phyloP scores from a whole-genome alignment of 306 rosid genomes.

The Vachellia pachyceras region DNA sequence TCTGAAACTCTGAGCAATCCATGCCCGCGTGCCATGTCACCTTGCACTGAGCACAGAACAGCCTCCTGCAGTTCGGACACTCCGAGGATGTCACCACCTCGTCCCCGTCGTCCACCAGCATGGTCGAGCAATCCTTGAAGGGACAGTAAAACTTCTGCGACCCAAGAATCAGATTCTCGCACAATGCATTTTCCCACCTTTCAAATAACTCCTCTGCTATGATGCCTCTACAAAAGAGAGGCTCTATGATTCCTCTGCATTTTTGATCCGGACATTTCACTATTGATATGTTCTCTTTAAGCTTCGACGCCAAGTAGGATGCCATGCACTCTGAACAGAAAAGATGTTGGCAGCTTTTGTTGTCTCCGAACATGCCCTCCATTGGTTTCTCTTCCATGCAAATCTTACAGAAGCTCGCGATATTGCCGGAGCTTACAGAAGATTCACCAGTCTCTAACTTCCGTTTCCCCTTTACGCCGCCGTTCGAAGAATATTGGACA shows the following conservation, averaged over 20 bases:
- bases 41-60: slow-evolving; percentile 68
- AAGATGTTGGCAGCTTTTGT: slow-evolving; percentile 49
- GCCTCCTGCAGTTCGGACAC: slow-evolving; percentile 57
- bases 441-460: slow-evolving; percentile 37
- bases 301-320: slow-evolving; percentile 51
- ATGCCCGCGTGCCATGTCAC: slow-evolving; percentile 66
- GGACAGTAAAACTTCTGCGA: slow-evolving; percentile 57
- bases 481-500: background rate
- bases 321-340: slow-evolving; percentile 57
- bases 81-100: slow-evolving; percentile 50
- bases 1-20: slow-evolving; percentile 51
- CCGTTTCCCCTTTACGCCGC: slow-evolving; percentile 7
- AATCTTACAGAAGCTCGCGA: slow-evolving; percentile 41
- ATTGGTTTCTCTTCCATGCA: slow-evolving; percentile 58
- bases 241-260: slow-evolving; percentile 56
- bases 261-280: slow-evolving; percentile 63
- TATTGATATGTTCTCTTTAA: slow-evolving; percentile 49
- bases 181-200: slow-evolving; percentile 59
- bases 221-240: slow-evolving; percentile 39
- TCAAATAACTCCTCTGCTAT: slow-evolving; percentile 58
- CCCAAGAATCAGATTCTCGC: slow-evolving; percentile 51
- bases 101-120: slow-evolving; percentile 51
- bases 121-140: slow-evolving; percentile 57
- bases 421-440: slow-evolving; percentile 2
- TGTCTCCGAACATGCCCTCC: slow-evolving; percentile 49